phyloP scores from a whole-genome alignment of 2,329 filamentous ascomycete species.

The Balansia obtecta region DNA sequence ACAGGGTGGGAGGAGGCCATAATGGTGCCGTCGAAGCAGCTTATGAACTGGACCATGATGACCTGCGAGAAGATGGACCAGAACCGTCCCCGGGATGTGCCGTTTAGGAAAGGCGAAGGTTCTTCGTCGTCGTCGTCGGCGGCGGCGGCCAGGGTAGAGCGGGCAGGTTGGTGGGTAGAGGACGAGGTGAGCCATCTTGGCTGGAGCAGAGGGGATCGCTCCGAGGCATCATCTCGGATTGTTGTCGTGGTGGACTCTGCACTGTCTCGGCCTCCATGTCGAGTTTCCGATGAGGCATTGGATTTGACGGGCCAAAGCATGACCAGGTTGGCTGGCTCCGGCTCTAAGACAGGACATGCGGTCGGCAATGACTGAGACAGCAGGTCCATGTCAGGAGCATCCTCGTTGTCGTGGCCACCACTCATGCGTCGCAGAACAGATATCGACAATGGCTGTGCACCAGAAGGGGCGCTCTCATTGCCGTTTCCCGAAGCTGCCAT shows the following conservation, averaged over 20 bases:
- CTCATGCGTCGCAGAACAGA: background rate
- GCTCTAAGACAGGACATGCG: constrained; percentile 25
- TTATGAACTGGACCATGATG: constrained; percentile 43
- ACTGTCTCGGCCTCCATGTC: background rate
- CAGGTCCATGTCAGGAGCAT: constrained; percentile 8
- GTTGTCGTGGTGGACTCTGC: background rate
- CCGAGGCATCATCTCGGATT: constrained; percentile 6
- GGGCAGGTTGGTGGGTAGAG: constrained; percentile 5
- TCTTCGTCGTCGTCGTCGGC: constrained; percentile 1
- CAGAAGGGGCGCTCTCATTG: background rate
- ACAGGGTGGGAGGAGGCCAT: constrained; percentile 75
- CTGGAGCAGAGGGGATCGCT: constrained; percentile 16
- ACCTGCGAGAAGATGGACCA: constrained; percentile 50
- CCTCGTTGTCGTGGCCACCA: background rate
- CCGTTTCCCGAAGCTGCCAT: background rate
- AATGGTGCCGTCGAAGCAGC: constrained; percentile 63
- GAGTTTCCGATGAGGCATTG: constrained; percentile 3
- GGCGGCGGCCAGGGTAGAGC: background rate
- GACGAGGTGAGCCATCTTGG: constrained; percentile 2
- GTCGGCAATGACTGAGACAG: constrained; percentile 29
- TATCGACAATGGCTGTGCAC: background rate
- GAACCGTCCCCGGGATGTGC: constrained; percentile 38
- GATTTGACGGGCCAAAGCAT: constrained; percentile 21
- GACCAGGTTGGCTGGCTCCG: constrained; percentile 27
- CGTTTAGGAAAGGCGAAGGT: constrained; percentile 27